phyloP scores from a whole-genome alignment of 495 filamentous ascomycete species.

The Collariella sp. region DNA sequence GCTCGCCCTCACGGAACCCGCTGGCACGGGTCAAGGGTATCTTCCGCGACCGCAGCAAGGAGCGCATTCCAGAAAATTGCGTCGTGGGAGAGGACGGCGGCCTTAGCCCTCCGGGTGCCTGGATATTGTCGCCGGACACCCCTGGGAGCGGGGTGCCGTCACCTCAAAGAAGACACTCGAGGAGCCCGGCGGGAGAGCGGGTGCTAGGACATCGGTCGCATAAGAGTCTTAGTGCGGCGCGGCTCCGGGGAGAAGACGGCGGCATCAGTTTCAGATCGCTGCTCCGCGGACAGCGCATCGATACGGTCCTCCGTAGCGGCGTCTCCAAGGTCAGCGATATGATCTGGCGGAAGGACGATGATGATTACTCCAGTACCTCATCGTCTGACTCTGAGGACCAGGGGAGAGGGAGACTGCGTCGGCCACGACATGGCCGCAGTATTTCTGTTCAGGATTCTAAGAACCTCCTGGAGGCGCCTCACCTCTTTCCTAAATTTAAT shows the following conservation, averaged over 20 bases:
- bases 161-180: conserved; percentile 26
- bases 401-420: conserved; percentile 26
- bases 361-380: conserved; percentile 25
- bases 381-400: conserved; percentile 37
- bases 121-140: conserved; percentile 17
- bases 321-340: conserved; percentile 44
- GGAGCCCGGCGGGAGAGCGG: conserved; percentile 31
- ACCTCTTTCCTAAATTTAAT: conserved; percentile 24
- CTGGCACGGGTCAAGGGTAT: conserved; percentile 39
- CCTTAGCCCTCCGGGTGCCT: conserved; percentile 4
- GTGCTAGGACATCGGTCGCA: conserved; percentile 28
- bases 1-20: conserved; percentile 38
- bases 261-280: conserved; percentile 33
- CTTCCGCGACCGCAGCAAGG: conserved; percentile 41
- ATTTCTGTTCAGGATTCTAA: conserved; percentile 21
- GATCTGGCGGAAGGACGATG: conserved; percentile 37
- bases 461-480: conserved; percentile 34
- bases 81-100: conserved; percentile 20
- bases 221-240: conserved; percentile 31
- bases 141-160: conserved; percentile 21
- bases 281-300: conserved; percentile 40
- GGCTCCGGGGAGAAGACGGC: conserved; percentile 33
- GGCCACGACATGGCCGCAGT: conserved; percentile 20
- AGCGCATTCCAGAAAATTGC: conserved; percentile 22
- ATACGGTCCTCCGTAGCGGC: conserved; percentile 39